Base-by-base conservation (phyloP, 176 grass and related monocot species). In the Miscanthus lutarioriparius region DNA sequence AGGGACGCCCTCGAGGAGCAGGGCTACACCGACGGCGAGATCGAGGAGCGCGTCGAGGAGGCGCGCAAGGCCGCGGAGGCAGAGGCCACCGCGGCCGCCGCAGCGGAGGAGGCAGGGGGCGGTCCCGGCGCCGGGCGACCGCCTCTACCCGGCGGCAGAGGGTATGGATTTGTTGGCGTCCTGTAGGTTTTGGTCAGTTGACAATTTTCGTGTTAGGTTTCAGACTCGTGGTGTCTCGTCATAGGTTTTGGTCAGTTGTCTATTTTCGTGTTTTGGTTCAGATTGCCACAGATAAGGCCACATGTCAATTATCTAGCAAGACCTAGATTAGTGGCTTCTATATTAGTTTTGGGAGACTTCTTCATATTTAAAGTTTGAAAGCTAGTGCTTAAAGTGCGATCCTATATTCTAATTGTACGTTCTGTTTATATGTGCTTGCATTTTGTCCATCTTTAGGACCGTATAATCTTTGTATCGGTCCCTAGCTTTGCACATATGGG, bases 1-100 rank as follows among this genome's bases (percentile, higher is more conserved):
- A 75, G 91, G 83, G 96, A 99, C 84, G 90, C 91, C 25, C 93
- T 99, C 45, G 88, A 90, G 67, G 96, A 96, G 14, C 91, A 93
- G 82, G 93, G 93, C 6, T 99, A 99, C 85, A 99, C 93, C 22
- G 96, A 99, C 72, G 70, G 26, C 22, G 93, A 99, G 86, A 96
- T 96, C 59, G 88, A 86, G 67, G 91, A 99, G 61, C 92, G 82
- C 65, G 77, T 94, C 72, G 88, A 72, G 58, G 86, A 94, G 82
- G 75, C 81, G 32, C 88, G 88, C 62, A 96, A 66, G 70, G 88
- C 67, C 3, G 80, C 92, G 2, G 89, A 96, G 78, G 53, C 36
- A 0, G 89, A 99, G 73, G 77, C 80, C 0, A 87, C 90, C 1
- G 88, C 81, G 0, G 91, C 84, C 19, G 85, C 65, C 1, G 75